Base-by-base conservation (phyloP, 2,329 filamentous ascomycete species). In the Teratosphaeria viscida region DNA sequence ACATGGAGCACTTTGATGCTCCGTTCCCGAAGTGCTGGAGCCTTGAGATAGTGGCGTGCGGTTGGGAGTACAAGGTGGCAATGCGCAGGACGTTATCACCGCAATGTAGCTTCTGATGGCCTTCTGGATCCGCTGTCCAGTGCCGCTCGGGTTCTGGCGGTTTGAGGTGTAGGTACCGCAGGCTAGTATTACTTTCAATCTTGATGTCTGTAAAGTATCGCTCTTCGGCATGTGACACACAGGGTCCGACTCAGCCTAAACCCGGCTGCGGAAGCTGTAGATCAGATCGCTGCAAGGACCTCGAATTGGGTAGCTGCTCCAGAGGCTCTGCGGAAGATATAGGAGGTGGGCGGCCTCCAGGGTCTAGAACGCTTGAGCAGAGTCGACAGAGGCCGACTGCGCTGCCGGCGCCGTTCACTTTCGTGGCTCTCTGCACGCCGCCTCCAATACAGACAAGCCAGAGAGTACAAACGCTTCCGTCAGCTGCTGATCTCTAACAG, bases 1-100 rank as follows among this genome's bases (percentile, higher is more conserved):
- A 59, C 60, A 62, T 62, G 16, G 12, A 29, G 37, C 54, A 43
- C 10, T 34, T 8, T 35, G 19, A 11, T 54, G 53, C 53, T 54
- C 53, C 23, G 53, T 12, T 32, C 19, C 27, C 43, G 19, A 49
- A 23, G 43, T 49, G 43, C 43, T 49, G 43, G 16, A 3, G n/a
- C n/a, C 5, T 49, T n/a, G n/a, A 49, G 3, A 23, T 8, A 23
- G 43, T 26, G 5, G 8, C 19, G 7, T 47, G 43, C 43, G 43
- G 23, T 35, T 10, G 11, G 53, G 14, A 37, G 27, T 27, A 32
- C 53, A 8, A 32, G 16, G 19, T 16, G 53, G 19, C 23, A 54
- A 26, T 54, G 7, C 10, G 5, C 12, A 34, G 16, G 53, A n/a
- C 12, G 53, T 16, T 23, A 23, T 53, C 5, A 23, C 29, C 29